Percentiles rank a stretch among this genome's conserved stretches.
Conservation (phyloP, 768 basidiomycete genomes). For the Galerina sulciceps region DNA sequence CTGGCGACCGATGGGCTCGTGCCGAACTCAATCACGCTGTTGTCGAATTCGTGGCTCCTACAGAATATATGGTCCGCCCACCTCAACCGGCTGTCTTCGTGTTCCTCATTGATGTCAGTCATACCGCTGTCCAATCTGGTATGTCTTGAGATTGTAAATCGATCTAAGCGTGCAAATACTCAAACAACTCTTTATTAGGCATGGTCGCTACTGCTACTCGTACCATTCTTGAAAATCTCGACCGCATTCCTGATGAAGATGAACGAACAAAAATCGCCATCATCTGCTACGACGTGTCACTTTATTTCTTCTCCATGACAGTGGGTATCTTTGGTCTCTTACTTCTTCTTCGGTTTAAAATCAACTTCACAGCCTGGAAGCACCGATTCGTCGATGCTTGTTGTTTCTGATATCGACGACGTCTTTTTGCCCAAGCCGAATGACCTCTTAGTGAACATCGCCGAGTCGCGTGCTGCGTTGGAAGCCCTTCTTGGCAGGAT, state of each 20-base stretch:
- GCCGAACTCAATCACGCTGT: constrained; percentile 91
- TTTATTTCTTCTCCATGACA: constrained; percentile 97
- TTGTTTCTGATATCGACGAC: constrained; percentile 96
- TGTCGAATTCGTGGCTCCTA: constrained; percentile 98
- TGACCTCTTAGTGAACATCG: constrained; percentile 94
- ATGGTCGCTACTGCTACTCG: constrained; percentile 99
- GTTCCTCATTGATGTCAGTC: constrained; percentile 96
- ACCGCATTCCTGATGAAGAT: constrained; percentile 95
- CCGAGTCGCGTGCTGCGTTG: constrained; percentile 78
- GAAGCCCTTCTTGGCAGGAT: constrained; percentile 83
- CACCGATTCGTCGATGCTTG: constrained; percentile 90
- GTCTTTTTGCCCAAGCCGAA: constrained; percentile 97
- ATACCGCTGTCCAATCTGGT: constrained; percentile 90
- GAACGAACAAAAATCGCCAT: constrained; percentile 90
- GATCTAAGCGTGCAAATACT: background rate
- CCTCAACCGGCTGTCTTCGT: constrained; percentile 97
- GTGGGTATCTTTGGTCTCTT: constrained; percentile 44
- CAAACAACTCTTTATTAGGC: constrained; percentile 44
- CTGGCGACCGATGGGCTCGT: constrained; percentile 93
- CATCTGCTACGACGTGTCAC: constrained; percentile 87
- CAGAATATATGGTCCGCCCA: constrained; percentile 99
- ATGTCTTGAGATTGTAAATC: constrained; percentile 19
- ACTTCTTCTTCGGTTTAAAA: background rate
- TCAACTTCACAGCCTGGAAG: constrained; percentile 54
- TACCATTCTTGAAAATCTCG: constrained; percentile 93